Percentiles rank a stretch among this genome's conserved stretches.
Conservation (phyloP, 2,329 filamentous ascomycete genomes). For the Tolypocladium ovalisporum region DNA sequence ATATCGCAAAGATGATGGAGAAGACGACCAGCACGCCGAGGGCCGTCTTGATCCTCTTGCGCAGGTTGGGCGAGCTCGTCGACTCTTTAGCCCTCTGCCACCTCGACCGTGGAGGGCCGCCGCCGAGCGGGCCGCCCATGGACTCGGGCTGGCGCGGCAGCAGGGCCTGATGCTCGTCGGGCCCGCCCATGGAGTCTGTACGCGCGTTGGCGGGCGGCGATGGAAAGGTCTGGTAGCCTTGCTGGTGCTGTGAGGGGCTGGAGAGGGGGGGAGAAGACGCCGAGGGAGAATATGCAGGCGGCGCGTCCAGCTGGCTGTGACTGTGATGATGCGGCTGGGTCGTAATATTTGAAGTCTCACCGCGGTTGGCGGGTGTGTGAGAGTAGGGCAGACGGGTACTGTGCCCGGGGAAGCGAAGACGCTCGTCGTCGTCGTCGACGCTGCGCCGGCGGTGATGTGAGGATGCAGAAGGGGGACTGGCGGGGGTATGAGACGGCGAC, state of each 20-base stretch:
- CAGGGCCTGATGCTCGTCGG: slow-evolving; percentile 31
- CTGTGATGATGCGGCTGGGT: slow-evolving; percentile 8
- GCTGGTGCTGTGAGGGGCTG: slow-evolving; percentile 2
- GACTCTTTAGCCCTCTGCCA: slow-evolving; percentile 17
- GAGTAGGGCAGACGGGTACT: slow-evolving; percentile 1
- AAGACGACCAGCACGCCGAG: slow-evolving; percentile 21
- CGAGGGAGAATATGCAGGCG: slow-evolving; percentile 39
- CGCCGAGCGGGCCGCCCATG: slow-evolving; percentile 25
- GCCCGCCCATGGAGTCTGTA: slow-evolving; percentile 26
- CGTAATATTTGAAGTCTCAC: neutral
- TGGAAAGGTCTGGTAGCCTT: slow-evolving; percentile 33
- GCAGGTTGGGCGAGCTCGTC: slow-evolving; percentile 7
- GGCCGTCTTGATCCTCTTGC: slow-evolving; percentile 17
- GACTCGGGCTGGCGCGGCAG: slow-evolving; percentile 33
- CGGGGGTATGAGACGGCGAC: neutral
- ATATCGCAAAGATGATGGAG: slow-evolving; percentile 16
- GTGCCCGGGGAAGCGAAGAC: neutral
- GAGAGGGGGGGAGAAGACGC: slow-evolving; percentile 18
- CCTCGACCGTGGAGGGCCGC: slow-evolving; percentile 11
- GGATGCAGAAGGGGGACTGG: neutral
- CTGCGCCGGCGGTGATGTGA: slow-evolving; percentile 12
- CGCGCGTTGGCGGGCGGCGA: slow-evolving; percentile 5
- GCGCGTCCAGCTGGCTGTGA: slow-evolving; percentile 26
- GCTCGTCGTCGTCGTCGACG: slow-evolving; percentile 12
- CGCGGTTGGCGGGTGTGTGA: neutral